Evolutionary conservation across 2,329 filamentous ascomycete species (phyloP), one percentile per base, ranked within the genome.

Genomic region (Neofusicoccum sp.): DNA sequence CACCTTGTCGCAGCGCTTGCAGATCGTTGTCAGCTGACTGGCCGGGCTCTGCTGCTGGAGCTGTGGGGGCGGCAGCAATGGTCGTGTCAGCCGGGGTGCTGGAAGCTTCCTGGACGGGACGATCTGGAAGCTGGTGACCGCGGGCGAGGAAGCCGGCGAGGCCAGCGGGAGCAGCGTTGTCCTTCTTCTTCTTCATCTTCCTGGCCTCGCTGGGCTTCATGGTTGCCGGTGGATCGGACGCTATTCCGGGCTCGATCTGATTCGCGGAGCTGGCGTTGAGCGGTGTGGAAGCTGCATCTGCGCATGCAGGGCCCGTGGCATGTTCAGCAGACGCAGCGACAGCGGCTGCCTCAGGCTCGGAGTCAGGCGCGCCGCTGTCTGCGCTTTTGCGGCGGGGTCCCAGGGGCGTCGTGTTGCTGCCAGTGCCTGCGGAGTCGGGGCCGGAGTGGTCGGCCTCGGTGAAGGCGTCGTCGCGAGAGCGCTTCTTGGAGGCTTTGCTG

Each of bases 401-500:
- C 54, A 58, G 31, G 20, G 54, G 54, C 30, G 36, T 36, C 3
- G 54, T 20, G 44, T 59, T 59, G 41, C 33, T 16, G 16, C 58
- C 45, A 24, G 48, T 54, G 6, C 31, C 41, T 30, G 38, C 26
- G 20, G 38, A 20, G 7, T 33, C 26, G 54, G 41, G 41, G 38
- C 26, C 40, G 26, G 40, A 31, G 41, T 26, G 16, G 48, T 43
- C 43, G 33, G 30, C 73, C 57, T 75, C 74, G 45, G 81, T 73
- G 60, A 80, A 79, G 38, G 81, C 82, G 66, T 84, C 84, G 30
- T 79, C 75, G 73, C 85, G 88, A 69, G 87, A 87, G 63, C 88
- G 83, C 71, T 89, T 89, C 72, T 89, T 90, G 44, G 80, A 79
- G 1, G 81, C 76, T 3, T 73, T 76, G 65, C 82, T 78, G 8